Percentiles rank a stretch among this genome's conserved stretches.
Conservation (phyloP, 108 stramenopile genomes). For the Epithemia pelagica region DNA sequence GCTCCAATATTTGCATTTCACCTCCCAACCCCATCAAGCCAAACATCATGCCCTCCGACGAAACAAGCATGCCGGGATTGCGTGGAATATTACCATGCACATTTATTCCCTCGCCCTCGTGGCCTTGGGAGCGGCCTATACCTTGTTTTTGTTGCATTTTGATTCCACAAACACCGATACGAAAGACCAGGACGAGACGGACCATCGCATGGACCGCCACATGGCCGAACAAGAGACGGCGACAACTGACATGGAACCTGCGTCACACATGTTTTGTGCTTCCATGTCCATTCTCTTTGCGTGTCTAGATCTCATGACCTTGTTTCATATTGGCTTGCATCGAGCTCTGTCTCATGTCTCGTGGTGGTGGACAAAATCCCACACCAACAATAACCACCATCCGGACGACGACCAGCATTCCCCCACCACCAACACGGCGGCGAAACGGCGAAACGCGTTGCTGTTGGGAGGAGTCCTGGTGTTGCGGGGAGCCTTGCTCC, state of each 20-base stretch:
- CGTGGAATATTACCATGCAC: slow-evolving; percentile 8
- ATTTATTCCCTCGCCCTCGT: slow-evolving; percentile 25
- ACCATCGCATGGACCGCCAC: too few species aligned
- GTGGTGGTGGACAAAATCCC: too few species aligned
- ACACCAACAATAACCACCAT: too few species aligned
- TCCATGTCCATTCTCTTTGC: slow-evolving; percentile 24
- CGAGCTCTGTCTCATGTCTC: too few species aligned
- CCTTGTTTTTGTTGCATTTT: slow-evolving; percentile 6
- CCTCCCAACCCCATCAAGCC: slow-evolving; percentile 30
- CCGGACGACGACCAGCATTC: too few species aligned
- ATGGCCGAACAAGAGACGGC: too few species aligned
- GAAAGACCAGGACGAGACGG: not conserved
- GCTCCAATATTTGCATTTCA: slow-evolving; percentile 29
- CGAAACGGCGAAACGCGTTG: slow-evolving; percentile 1
- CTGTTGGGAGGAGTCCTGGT: slow-evolving; percentile 4
- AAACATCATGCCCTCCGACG: slow-evolving; percentile 29
- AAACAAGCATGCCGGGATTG: slow-evolving; percentile 10
- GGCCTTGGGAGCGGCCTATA: slow-evolving; percentile 8
- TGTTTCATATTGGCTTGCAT: slow-evolving; percentile 31
- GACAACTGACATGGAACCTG: not conserved
- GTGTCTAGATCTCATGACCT: slow-evolving; percentile 31
- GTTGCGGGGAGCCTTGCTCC: slow-evolving; percentile 16
- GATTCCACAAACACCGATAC: not conserved
- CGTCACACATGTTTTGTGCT: slow-evolving; percentile 16
- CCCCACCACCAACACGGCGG: not conserved